Evolutionary conservation across 2,329 filamentous ascomycete genomes (phyloP), one percentile per base, ranked within the genome.

Genomic region (Elsinoe batatas): DNA sequence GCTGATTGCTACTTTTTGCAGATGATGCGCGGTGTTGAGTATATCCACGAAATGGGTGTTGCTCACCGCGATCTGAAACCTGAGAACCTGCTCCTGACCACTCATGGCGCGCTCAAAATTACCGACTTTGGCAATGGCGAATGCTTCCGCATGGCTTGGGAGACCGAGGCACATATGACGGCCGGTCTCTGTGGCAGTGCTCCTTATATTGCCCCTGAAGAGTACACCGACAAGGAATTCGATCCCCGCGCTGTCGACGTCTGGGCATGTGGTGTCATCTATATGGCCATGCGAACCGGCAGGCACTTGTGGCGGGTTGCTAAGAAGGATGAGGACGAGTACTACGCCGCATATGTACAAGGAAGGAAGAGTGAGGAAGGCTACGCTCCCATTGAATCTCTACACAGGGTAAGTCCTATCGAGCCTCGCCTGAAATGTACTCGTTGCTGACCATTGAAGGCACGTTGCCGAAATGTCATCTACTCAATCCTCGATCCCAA

Each of bases 141-240:
- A 72, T 98, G 93, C 72, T 98, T 98, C 79, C 86, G 93, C 56
- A 97, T 97, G 91, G 93, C 93, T 1, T 98, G 93, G 93, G 93
- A 98, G 71, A 93, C 90, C 54, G 91, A 97, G 70, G 87, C 93
- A 17, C 93, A 97, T 71, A 96, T 97, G 91, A 95, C 95, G 3
- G 91, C 90, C 38, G 93, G 93, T 42, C 82, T 98, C 11, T 98
- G 93, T 70, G 93, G 93, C 38, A 96, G 91, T 12, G 93, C 91
- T 18, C 93, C 93, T 0, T 98, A 98, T 68, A 98, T 98, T 63
- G 88, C 93, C 1, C 93, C 93, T 0, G 93, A 98, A 69, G 93
- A 98, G 70, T 98, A 98, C 65, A 82, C 84, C 1, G 91, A 95
- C 67, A 90, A 85, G 69, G 93, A 98, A 68, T 98, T 98, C 62